Conservation (phyloP, 139 green algal genomes). For the Tetradesmus obliquus region DNA sequence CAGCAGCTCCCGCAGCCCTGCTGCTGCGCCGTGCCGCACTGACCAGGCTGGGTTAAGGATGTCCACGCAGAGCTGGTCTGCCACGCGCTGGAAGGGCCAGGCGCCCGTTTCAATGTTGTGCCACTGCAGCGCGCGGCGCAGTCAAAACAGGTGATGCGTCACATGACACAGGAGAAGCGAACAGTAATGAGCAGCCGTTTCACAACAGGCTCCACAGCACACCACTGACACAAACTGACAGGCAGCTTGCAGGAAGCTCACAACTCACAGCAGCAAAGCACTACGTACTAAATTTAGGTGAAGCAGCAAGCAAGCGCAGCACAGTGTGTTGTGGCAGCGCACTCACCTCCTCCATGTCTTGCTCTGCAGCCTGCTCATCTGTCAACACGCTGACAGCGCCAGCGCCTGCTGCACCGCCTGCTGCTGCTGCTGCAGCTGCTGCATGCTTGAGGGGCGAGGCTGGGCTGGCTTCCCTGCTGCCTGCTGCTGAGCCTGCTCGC, state of each 20-base stretch:
- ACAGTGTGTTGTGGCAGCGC: background rate
- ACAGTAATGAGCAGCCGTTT: background rate
- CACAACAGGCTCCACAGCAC: background rate
- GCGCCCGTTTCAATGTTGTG: conserved; percentile 59
- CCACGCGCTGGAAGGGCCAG: conserved; percentile 90
- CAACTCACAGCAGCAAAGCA: background rate
- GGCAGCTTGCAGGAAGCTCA: background rate
- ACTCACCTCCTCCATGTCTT: conserved; percentile 13
- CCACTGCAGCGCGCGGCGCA: conserved; percentile 58
- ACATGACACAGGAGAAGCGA: background rate
- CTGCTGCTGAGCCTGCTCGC: background rate
- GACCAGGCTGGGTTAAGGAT: conserved; percentile 84
- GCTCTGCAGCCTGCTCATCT: conserved; percentile 28
- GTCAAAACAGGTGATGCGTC: background rate
- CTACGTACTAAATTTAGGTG: background rate
- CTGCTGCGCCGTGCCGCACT: conserved; percentile 87
- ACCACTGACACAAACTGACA: background rate
- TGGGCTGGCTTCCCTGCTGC: conserved; percentile 32
- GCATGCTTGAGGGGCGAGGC: background rate
- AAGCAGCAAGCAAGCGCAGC: background rate
- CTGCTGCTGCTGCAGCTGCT: conserved; percentile 23
- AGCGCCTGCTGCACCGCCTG: conserved; percentile 24
- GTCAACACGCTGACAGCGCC: background rate
- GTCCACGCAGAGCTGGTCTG: conserved; percentile 80
- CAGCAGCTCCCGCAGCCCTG: conserved; percentile 89